Percentiles rank a stretch among this genome's conserved stretches.
These are phyloP conservation scores for Aspergillus fumigatiaffinis DNA, from an alignment of 2,329 filamentous ascomycete genomes.

Conservation along the genomic window DNA sequence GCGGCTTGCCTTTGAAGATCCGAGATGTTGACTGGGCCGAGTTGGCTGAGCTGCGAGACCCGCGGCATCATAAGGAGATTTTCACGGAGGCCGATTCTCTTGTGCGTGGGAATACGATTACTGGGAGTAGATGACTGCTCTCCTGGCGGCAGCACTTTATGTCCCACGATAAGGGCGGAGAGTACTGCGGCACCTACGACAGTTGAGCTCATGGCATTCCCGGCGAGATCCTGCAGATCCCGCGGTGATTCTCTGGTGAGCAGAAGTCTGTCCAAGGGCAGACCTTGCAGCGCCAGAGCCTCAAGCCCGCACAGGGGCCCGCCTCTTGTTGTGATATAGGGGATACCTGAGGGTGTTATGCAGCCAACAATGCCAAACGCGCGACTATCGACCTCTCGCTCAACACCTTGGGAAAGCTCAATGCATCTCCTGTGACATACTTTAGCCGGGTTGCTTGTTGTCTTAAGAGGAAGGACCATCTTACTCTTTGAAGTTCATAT, in stretches of 20 bases:
- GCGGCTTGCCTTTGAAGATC: constrained; percentile 20
- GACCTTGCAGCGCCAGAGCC: constrained; percentile 62
- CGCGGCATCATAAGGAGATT: constrained; percentile 12
- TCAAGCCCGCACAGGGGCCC: constrained; percentile 61
- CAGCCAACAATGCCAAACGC: constrained; percentile 61
- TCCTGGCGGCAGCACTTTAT: constrained; percentile 25
- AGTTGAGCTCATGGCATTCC: constrained; percentile 75
- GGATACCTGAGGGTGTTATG: constrained; percentile 62
- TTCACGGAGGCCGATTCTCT: constrained; percentile 6
- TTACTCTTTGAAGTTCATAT: constrained; percentile 56
- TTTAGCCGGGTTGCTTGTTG: not conserved
- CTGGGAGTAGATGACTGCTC: not conserved
- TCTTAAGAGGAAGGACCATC: constrained; percentile 9
- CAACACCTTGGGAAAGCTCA: constrained; percentile 71
- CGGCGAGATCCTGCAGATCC: constrained; percentile 66
- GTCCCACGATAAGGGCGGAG: constrained; percentile 50
- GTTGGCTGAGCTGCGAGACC: constrained; percentile 9
- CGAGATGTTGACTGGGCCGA: constrained; percentile 5
- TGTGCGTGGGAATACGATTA: constrained; percentile 1
- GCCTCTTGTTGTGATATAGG: constrained; percentile 58
- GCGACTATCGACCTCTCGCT: constrained; percentile 50
- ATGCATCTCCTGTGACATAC: constrained; percentile 38
- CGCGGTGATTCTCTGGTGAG: constrained; percentile 60
- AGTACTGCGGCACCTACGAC: constrained; percentile 64
- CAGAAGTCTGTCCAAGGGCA: constrained; percentile 60